A percentile compares a stretch with the other conserved stretches of the same genome.
phyloP scores from a whole-genome alignment of 768 basidiomycete genomes.

The Dendrothele bispora region DNA sequence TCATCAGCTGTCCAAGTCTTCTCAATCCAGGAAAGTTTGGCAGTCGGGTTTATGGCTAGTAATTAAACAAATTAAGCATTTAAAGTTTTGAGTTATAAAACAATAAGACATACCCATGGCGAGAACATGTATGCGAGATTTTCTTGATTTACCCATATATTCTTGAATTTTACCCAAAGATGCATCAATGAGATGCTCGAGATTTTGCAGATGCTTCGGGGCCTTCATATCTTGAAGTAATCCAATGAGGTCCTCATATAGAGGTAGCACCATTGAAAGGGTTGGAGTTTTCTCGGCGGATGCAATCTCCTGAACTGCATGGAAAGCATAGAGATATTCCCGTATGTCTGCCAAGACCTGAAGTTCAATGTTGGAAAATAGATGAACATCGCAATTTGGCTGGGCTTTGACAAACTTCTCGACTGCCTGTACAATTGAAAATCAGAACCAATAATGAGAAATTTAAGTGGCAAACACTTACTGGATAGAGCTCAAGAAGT shows the following conservation, averaged over 20 bases:
- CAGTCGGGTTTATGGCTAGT: not conserved
- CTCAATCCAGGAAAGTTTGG: not conserved
- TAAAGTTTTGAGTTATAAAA: not conserved
- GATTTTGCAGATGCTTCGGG: slow-evolving; percentile 2
- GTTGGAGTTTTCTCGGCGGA: slow-evolving; percentile 32
- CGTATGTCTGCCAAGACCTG: slow-evolving; percentile 28
- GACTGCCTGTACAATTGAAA: no score
- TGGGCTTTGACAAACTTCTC: not conserved
- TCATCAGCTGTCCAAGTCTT: not conserved
- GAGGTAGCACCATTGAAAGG: slow-evolving; percentile 24
- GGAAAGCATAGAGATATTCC: slow-evolving; percentile 23
- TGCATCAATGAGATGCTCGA: not conserved
- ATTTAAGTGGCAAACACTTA: slow-evolving; percentile 19
- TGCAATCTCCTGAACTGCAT: slow-evolving; percentile 31
- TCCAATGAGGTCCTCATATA: slow-evolving; percentile 25
- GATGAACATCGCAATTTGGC: slow-evolving; percentile 10
- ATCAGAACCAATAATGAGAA: no score
- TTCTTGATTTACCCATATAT: not conserved
- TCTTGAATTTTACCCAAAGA: not conserved
- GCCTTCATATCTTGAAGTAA: slow-evolving; percentile 11
- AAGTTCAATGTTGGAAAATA: slow-evolving; percentile 4
- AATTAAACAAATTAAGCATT: not conserved
- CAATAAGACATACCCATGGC: not conserved
- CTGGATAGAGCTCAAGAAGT: slow-evolving; percentile 30
- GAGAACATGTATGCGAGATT: not conserved